These are phyloP conservation scores for Wickerhamiella siamensis DNA, from an alignment of 805 yeast genomes.

Conservation along the genomic window DNA sequence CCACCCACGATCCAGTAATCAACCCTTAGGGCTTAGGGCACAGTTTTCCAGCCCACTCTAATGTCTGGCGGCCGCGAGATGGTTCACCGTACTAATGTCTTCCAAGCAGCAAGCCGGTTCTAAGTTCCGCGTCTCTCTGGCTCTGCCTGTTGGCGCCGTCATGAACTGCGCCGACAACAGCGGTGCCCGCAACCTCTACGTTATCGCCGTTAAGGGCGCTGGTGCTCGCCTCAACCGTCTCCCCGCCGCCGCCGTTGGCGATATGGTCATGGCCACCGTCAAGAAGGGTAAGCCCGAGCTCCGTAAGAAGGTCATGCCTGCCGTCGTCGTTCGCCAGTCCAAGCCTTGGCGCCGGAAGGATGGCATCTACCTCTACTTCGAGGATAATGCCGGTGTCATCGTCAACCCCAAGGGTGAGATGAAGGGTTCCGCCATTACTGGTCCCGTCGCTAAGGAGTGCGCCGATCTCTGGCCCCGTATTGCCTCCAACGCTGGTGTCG, in stretches of 20 bases:
- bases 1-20: too few relatives aligned
- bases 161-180: conserved; percentile 99
- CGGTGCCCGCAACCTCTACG: conserved; percentile 99
- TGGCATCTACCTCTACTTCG: conserved; percentile 98
- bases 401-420: conserved; percentile 99
- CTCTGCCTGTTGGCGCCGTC: conserved; percentile 99
- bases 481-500: conserved; percentile 99
- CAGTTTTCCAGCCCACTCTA: neutral
- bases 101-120: conserved; percentile 38
- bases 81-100: conserved; percentile 12
- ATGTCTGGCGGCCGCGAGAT: neutral
- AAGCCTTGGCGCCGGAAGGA: conserved; percentile 99
- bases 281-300: conserved; percentile 99
- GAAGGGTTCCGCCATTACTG: conserved; percentile 99
- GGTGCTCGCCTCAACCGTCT: conserved; percentile 99
- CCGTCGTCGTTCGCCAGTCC: conserved; percentile 97
- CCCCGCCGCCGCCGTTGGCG: conserved; percentile 99
- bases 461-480: conserved; percentile 99
- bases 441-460: conserved; percentile 99
- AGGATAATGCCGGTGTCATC: conserved; percentile 99
- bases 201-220: conserved; percentile 96
- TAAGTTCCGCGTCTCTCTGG: conserved; percentile 99
- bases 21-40: conserved; percentile 2
- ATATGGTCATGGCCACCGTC: conserved; percentile 72
- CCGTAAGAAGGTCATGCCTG: conserved; percentile 99